Base-by-base conservation (phyloP, 2,329 filamentous ascomycete genomes). In the Conoideocrella luteorostrata region DNA sequence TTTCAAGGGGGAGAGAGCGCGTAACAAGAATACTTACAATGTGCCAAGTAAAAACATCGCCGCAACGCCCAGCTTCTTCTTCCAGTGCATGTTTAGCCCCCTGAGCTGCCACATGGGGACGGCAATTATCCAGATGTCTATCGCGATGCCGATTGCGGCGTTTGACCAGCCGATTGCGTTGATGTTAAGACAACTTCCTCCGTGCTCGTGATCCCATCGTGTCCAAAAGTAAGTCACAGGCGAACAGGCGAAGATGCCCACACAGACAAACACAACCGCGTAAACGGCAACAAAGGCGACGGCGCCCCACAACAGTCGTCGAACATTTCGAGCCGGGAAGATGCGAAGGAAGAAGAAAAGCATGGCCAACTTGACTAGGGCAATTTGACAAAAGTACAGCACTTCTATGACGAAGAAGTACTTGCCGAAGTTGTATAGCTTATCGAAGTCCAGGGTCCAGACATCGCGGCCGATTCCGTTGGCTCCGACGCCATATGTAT, bases 21-120 rank as follows among this genome's bases (percentile, higher is more conserved):
- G n/a, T n/a, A n/a, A n/a, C n/a, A 23, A 4, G 11, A 22, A 12
- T 4, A 49, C 58, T 50, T 47, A 60, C 57, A 63, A 62, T 5
- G 58, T 54, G n/a, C 68, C 67, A 11, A 69, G 56, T 11, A 56
- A 57, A 44, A 71, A 68, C 61, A 70, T 68, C 24, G 64, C 45
- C 7, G 55, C 50, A 5, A 70, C 59, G 6, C 60, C 59, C 2
- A 65, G 36, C 50, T 69, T 71, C 52, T 66, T 66, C 51, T 58
- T 61, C 46, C 54, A 58, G 20, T 57, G 56, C 7, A 57, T 44
- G 5, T 52, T 50, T 11, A 71, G 50, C 0, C 49, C 43, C 12
- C 55, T 47, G 3, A 71, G 46, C 28, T 64, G 59, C 26, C 59
- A 61, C 21, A 69, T 52, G 0, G 67, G 66, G 1, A 70, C 49